These are phyloP conservation scores for Leucocoprinus leucothites DNA, from an alignment of 768 basidiomycete species.

Conservation along the genomic window DNA sequence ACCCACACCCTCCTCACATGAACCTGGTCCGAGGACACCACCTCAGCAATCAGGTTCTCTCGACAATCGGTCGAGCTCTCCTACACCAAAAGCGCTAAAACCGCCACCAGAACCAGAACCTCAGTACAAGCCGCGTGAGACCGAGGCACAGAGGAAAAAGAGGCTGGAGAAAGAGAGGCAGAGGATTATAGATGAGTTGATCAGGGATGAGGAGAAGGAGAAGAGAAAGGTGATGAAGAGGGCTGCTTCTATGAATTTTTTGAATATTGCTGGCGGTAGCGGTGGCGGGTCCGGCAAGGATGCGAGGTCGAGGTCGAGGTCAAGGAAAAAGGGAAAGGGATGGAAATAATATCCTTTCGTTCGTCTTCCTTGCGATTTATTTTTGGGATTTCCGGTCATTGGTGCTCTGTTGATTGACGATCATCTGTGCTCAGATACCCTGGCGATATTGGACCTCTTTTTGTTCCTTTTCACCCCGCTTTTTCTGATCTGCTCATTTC, in stretches of 20 bases:
- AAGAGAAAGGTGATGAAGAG: not conserved
- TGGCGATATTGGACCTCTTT: no score
- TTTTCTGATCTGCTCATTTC: no score
- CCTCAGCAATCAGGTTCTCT: not conserved
- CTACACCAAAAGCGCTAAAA: slow-evolving; percentile 5
- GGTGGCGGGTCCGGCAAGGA: not conserved
- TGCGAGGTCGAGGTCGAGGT: slow-evolving; percentile 1
- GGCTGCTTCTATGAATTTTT: not conserved
- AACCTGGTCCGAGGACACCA: not conserved
- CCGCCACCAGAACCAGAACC: not conserved
- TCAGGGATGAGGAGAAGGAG: slow-evolving; percentile 8
- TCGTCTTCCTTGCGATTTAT: not conserved
- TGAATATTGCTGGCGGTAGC: not conserved
- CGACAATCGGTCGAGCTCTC: slow-evolving; percentile 5
- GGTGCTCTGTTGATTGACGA: no score
- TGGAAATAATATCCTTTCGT: not conserved
- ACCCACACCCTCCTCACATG: not conserved
- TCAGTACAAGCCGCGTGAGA: not conserved
- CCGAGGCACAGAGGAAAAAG: not conserved
- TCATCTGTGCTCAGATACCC: no score
- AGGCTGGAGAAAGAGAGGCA: not conserved
- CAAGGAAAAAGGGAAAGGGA: slow-evolving; percentile 3
- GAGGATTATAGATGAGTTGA: slow-evolving; percentile 4
- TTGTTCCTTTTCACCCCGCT: no score
- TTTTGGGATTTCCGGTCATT: no score